Evolutionary conservation across 106 monocot genomes (phyloP), one percentile per base, ranked within the genome.

Genomic region (Alisma plantagoaquatica): DNA sequence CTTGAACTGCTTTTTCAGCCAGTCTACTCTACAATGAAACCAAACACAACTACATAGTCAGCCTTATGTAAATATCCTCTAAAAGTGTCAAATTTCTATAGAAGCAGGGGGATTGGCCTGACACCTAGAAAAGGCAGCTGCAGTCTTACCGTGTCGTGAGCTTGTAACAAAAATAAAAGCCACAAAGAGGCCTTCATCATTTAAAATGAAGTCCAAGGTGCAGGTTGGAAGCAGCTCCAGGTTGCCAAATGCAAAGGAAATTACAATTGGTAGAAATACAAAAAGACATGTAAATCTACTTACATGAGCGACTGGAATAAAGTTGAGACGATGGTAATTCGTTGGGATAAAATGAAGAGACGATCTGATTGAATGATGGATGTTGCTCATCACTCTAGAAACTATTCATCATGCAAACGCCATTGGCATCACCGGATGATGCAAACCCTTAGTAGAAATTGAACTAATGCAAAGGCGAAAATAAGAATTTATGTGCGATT

Each of bases 141-240:
- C 22, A 33, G 63, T 53, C 54, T 66, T 71, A 22, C 69, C 59
- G 41, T 49, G 51, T 15, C 82, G 55, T 89, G 89, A 98, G 38
- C 27, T 71, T 30, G 81, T 82, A 9, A 79, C 73, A 61, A 98
- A 98, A 53, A 84, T 29, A 42, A 98, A 98, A 14, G 96, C 96
- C 0, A 98, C 85, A 1, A 89, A 89, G 44, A 76, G 3, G 22
- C 89, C 96, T 0, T 89, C 96, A 53, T 84, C 85, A 69, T 98
- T 98, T 78, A 98, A 78, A 29, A 98, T 89, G 62, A 98, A 89
- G 54, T 98, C 96, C 96, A 89, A 41, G 38, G 73, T 23, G 9
- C 8, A 49, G 20, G 2, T 27, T n/a, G n/a, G n/a, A n/a, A n/a
- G n/a, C n/a, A n/a, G n/a, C n/a, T n/a, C n/a, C n/a, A n/a, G n/a